phyloP scores from a whole-genome alignment of 2,329 filamentous ascomycete genomes.

The Ceratocystis variospora region DNA sequence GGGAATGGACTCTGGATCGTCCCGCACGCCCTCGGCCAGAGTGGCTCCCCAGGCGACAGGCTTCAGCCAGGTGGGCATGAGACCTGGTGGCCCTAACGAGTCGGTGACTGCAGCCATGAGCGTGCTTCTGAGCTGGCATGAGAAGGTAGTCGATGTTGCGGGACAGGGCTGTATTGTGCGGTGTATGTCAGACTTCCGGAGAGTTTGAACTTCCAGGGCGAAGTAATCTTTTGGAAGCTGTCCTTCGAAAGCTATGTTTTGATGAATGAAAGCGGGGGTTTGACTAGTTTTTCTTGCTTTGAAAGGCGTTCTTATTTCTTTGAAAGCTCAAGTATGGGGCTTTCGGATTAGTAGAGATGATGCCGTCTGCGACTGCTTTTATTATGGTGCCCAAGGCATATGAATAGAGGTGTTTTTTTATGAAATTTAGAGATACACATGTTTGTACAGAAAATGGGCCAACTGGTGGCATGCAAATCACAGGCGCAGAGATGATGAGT shows the following conservation, averaged over 20 bases:
- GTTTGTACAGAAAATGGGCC: neutral
- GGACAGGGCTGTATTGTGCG: conserved; percentile 83
- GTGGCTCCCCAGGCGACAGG: conserved; percentile 67
- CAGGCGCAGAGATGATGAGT: neutral
- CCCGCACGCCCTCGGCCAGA: conserved; percentile 33
- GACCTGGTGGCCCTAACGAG: conserved; percentile 42
- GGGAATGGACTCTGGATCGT: conserved; percentile 53
- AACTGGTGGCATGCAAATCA: neutral
- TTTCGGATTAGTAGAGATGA: neutral
- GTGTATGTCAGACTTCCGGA: conserved; percentile 92
- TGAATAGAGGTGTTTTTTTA: neutral
- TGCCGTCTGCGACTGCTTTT: neutral
- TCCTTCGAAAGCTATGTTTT: no score
- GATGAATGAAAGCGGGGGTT: no score
- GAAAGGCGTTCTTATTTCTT: neutral
- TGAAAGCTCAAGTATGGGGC: neutral
- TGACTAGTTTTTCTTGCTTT: neutral
- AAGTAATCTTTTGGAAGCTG: no score
- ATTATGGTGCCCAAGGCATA: neutral
- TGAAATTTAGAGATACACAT: neutral
- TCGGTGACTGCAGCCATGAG: conserved; percentile 85
- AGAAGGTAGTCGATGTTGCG: conserved; percentile 91
- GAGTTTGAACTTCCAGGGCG: conserved; percentile 32
- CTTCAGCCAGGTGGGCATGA: conserved; percentile 63
- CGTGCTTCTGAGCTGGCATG: conserved; percentile 93